Evolutionary conservation across 148 eudicot genomes (phyloP).

Genomic region (Polygonum maritimum): DNA sequence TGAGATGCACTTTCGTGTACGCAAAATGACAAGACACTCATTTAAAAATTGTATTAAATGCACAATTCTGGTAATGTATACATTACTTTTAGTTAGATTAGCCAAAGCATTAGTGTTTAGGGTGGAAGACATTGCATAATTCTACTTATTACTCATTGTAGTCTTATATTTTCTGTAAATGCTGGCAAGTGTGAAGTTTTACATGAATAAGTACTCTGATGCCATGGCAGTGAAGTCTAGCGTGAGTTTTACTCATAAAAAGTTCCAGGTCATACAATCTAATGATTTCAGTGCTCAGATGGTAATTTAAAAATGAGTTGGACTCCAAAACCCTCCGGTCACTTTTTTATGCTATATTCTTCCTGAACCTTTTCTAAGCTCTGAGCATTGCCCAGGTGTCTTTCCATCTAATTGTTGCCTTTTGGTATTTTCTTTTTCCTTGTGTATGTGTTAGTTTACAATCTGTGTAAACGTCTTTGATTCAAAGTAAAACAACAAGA

Average conservation of each 20-base stretch:
- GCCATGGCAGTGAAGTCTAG: neutral
- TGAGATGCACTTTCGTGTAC: neutral
- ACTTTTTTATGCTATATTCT: neutral
- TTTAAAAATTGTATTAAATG: neutral
- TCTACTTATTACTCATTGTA: neutral
- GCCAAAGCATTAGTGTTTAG: neutral
- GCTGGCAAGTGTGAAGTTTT: neutral
- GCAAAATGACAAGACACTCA: neutral
- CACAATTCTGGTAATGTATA: neutral
- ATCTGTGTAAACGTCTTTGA: no score
- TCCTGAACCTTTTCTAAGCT: neutral
- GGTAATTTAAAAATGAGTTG: neutral
- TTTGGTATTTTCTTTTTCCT: neutral
- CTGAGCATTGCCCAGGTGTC: neutral
- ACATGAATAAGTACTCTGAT: neutral
- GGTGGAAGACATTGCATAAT: neutral
- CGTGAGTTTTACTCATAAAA: neutral
- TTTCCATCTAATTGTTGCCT: neutral
- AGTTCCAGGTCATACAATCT: neutral
- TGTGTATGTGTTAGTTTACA: neutral
- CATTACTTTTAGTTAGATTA: neutral
- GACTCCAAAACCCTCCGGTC: neutral
- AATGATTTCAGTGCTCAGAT: neutral
- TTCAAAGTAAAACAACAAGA: no score
- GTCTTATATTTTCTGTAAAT: neutral